Evolutionary conservation across 148 eudicot species (phyloP).

Genomic region (Amaranthus palmeri): DNA sequence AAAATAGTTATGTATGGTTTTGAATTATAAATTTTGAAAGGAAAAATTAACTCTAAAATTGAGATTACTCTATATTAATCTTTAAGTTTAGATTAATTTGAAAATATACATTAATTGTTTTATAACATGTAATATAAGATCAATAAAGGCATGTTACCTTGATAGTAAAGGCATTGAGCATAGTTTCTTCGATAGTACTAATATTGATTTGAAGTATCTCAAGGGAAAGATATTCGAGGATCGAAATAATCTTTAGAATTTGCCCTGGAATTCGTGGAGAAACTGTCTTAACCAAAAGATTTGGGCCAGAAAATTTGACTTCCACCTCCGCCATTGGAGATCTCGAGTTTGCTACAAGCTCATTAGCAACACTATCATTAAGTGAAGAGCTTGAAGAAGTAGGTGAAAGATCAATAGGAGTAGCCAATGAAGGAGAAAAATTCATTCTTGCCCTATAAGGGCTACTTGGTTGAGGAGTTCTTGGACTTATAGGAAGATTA

Average conservation of each 20-base stretch:
- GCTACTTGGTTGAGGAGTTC: slow-evolving; percentile 78
- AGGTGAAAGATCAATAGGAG: slow-evolving; percentile 34
- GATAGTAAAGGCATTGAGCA: slow-evolving; percentile 79
- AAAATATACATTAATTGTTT: neutral
- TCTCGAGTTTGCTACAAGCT: slow-evolving; percentile 70
- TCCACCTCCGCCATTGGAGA: slow-evolving; percentile 81
- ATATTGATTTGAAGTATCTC: slow-evolving; percentile 69
- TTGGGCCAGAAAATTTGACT: slow-evolving; percentile 76
- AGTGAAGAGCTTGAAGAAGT: slow-evolving; percentile 48
- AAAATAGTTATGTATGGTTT: too few species aligned
- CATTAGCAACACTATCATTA: slow-evolving; percentile 38
- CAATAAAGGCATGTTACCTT: slow-evolving; percentile 44
- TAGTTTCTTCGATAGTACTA: slow-evolving; percentile 59
- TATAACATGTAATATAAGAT: neutral
- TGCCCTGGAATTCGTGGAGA: slow-evolving; percentile 71
- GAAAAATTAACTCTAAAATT: too few species aligned
- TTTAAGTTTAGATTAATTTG: too few species aligned
- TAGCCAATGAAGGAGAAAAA: slow-evolving; percentile 28
- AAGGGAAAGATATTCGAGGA: slow-evolving; percentile 64
- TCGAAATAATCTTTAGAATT: slow-evolving; percentile 56
- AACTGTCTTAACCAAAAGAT: slow-evolving; percentile 59
- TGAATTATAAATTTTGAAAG: too few species aligned
- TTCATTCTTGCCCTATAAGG: slow-evolving; percentile 50
- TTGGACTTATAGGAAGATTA: slow-evolving; percentile 78
- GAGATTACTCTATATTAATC: too few species aligned